Evolutionary conservation across 495 filamentous ascomycete genomes (phyloP).

Genomic region (Aspergillus avenaceus): DNA sequence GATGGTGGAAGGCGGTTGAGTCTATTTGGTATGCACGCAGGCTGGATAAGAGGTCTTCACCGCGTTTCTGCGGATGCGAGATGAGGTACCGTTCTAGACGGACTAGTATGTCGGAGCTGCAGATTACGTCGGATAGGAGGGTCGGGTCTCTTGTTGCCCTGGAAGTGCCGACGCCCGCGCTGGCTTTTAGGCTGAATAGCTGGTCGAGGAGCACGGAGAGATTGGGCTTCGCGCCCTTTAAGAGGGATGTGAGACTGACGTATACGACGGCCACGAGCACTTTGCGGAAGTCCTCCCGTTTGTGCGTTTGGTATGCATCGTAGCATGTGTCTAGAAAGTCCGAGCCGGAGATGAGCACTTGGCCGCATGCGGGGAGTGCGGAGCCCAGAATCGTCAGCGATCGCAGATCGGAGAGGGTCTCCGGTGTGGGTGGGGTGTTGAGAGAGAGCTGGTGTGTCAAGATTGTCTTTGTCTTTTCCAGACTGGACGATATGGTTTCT

Average conservation of each 20-base stretch:
- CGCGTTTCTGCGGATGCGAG: conserved; percentile 43
- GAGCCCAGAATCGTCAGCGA: conserved; percentile 38
- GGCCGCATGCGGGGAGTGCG: conserved; percentile 31
- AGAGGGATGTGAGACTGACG: conserved; percentile 63
- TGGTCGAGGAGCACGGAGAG: conserved; percentile 72
- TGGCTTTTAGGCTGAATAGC: conserved; percentile 71
- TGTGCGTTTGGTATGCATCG: conserved; percentile 55
- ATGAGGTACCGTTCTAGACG: conserved; percentile 55
- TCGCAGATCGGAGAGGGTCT: conserved; percentile 30
- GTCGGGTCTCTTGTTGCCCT: conserved; percentile 35
- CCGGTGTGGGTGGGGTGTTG: conserved; percentile 25
- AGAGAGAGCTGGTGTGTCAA: conserved; percentile 51
- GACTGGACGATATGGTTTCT: conserved; percentile 29
- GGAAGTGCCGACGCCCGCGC: conserved; percentile 50
- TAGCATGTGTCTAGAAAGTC: conserved; percentile 78
- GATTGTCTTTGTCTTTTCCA: conserved; percentile 44
- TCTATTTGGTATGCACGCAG: conserved; percentile 43
- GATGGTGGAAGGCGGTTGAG: conserved; percentile 49
- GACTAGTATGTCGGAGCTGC: conserved; percentile 35
- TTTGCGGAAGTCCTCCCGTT: conserved; percentile 53
- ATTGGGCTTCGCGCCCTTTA: conserved; percentile 62
- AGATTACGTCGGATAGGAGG: conserved; percentile 43
- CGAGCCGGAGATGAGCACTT: conserved; percentile 72
- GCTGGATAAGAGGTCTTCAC: conserved; percentile 34
- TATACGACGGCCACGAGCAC: conserved; percentile 67